Base-by-base conservation (phyloP, 1,284 basidiomycete genomes). In the Microbotryum violaceum region DNA sequence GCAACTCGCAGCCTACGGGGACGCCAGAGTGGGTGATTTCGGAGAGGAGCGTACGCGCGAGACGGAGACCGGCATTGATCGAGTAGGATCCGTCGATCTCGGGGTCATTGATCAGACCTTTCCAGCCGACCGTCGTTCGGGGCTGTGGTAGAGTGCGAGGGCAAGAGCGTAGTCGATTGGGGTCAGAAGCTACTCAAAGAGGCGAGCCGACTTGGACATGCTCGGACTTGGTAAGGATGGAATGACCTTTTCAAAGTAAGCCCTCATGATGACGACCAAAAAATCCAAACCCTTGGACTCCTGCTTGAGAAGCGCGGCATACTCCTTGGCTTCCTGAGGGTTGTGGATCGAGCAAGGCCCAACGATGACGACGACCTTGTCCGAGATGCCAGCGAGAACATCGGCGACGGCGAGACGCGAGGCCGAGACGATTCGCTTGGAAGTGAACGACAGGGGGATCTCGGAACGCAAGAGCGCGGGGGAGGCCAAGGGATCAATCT, bases 321-420 rank as follows among this genome's bases (percentile, higher is more conserved):
- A 98, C 74, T 92, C 89, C 64, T 92, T 77, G 4, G 94, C 93
- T 75, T 93, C 89, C 54, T 86, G 83, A 5, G 89, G 78, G 56
- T 70, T 63, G 77, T 98, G 94, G 69, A 98, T 96, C 4, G 90
- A 94, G 80, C 94, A 98, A 21, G 94, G 94, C 5, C 94, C 94
- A 65, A 96, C 88, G 70, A 97, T 81, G 73, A 96, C 91, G 54
- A 97, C 80, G 1, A 97, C 68, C 54, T 91, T 84, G 70, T 90
- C 86, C 72, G 93, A 91, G 52, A 84, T 82, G 29, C 91, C 90
- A 4, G 87, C 83, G 49, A 93, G 80, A 69, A 94, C 84, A 62
- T 83, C 80, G 1, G 90, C 86, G 1, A 88, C 83, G 62, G 81
- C 80, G 77, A 83, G 85, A 69, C 92, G 85, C n/a, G 89, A 85